Evolutionary conservation across 768 basidiomycete species (phyloP).

Genomic region (Phlebiopsis gigantea): DNA sequence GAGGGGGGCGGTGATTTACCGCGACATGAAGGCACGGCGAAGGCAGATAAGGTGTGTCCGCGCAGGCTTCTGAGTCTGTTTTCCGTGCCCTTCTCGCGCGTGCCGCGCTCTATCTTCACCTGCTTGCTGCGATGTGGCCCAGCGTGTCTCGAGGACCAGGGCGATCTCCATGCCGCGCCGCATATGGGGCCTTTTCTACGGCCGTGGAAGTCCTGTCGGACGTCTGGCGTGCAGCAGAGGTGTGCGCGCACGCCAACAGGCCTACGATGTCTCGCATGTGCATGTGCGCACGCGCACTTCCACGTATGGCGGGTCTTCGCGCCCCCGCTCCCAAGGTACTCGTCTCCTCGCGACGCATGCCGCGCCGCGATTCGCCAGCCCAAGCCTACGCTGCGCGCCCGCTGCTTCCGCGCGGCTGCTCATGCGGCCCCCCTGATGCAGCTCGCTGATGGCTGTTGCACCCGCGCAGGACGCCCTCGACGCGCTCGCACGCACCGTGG

Average conservation of each 20-base stretch:
- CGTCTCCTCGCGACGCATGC: conserved; percentile 1
- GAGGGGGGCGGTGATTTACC: conserved; percentile 2
- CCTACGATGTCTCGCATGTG: neutral
- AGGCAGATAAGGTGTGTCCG: conserved; percentile 7
- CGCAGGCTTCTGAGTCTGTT: neutral
- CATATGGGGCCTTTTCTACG: neutral
- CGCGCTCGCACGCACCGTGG: conserved; percentile 3
- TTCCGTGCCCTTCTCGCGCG: neutral
- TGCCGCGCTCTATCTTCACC: neutral
- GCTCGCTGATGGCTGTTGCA: neutral
- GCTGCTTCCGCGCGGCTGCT: neutral
- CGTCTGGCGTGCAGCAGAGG: neutral
- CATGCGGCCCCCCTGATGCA: neutral
- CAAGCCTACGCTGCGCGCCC: neutral
- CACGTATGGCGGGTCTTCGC: no score
- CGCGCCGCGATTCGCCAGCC: neutral
- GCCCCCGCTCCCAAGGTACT: neutral
- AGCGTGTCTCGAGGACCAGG: neutral
- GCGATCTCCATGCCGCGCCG: neutral
- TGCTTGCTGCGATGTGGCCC: neutral
- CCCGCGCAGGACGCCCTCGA: conserved; percentile 2
- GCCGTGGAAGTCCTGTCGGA: neutral
- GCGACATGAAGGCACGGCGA: neutral
- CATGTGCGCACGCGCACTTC: neutral
- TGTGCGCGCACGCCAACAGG: no score